Evolutionary conservation across 345 rosid species (phyloP), one percentile per base, ranked within the genome.

Genomic region (Lagerstroemia speciosa): DNA sequence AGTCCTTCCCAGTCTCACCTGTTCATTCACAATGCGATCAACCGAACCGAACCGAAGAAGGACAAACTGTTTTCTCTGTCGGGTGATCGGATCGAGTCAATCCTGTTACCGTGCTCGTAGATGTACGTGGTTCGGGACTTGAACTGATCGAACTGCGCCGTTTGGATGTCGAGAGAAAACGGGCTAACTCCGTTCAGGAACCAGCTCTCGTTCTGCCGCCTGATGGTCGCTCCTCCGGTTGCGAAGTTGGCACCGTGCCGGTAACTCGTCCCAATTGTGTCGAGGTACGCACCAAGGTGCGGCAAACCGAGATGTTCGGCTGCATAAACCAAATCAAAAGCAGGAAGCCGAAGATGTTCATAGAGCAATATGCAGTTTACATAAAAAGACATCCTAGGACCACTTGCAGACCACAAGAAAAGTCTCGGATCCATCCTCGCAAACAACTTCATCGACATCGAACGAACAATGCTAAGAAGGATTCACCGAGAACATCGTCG

Each of bases 201-300:
- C 41, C 87, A 80, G 10, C 89, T 90, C 68, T 88, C 96, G 67
- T 90, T 93, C 66, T 75, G 97, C 75, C 85, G 83, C 75, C 89
- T 79, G 46, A 90, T 86, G 37, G 98, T 93, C 37, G 97, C 84
- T 52, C 98, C 98, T 61, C 98, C 97, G 0, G 96, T 87, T 1
- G 98, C 97, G 62, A 90, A 87, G 78, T 88, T 93, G 0, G 93
- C 97, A 9, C 97, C 97, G 61, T 87, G 90, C 72, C 85, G 83
- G 74, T 82, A 93, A 67, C 81, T 83, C 53, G 82, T 57, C 70
- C 90, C 97, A 3, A 93, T 69, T 8, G 97, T 86, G 80, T 93
- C 86, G 71, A 93, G 41, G 74, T 90, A 93, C 1, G 96, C 97
- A 71, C 86, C 81, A 78, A 93, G 75, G 77, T 90, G 86, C 0